These are phyloP conservation scores for Penicillium sp. DNA, from an alignment of 2,329 filamentous ascomycete genomes.

Conservation along the genomic window DNA sequence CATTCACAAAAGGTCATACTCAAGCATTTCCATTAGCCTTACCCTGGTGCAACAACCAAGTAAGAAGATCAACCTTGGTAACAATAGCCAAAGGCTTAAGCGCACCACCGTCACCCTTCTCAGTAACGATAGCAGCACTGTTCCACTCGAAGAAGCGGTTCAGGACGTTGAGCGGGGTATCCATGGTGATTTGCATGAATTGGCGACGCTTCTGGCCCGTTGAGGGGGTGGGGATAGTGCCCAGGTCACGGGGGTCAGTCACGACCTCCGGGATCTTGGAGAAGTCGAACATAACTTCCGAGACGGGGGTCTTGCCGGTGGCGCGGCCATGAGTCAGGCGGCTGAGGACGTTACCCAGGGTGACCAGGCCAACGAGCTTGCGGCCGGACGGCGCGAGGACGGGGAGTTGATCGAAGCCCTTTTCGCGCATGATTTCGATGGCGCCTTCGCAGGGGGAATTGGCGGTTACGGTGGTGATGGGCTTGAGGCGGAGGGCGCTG, in stretches of 20 bases:
- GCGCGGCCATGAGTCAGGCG: slow-evolving; percentile 86
- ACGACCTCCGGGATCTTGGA: slow-evolving; percentile 83
- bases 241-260: slow-evolving; percentile 77
- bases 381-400: slow-evolving; percentile 73
- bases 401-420: slow-evolving; percentile 95
- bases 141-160: slow-evolving; percentile 99
- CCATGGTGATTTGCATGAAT: slow-evolving; percentile 92
- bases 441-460: slow-evolving; percentile 78
- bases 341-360: slow-evolving; percentile 89
- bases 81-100: slow-evolving; percentile 85
- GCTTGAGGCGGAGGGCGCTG: slow-evolving; percentile 82
- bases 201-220: slow-evolving; percentile 60
- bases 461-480: slow-evolving; percentile 81
- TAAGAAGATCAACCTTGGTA: slow-evolving; percentile 94
- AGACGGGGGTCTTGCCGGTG: slow-evolving; percentile 71
- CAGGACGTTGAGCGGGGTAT: slow-evolving; percentile 80
- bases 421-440: slow-evolving; percentile 97
- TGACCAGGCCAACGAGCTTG: slow-evolving; percentile 87
- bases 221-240: slow-evolving; percentile 32
- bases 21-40: slow-evolving; percentile 23
- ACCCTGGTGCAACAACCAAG: slow-evolving; percentile 79
- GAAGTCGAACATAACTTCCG: slow-evolving; percentile 97
- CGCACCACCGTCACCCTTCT: slow-evolving; percentile 64
- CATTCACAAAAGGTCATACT: too few species aligned
- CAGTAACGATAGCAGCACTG: slow-evolving; percentile 90